Conservation (phyloP, 2,329 filamentous ascomycete species). For the Parastagonospora nodorum region DNA sequence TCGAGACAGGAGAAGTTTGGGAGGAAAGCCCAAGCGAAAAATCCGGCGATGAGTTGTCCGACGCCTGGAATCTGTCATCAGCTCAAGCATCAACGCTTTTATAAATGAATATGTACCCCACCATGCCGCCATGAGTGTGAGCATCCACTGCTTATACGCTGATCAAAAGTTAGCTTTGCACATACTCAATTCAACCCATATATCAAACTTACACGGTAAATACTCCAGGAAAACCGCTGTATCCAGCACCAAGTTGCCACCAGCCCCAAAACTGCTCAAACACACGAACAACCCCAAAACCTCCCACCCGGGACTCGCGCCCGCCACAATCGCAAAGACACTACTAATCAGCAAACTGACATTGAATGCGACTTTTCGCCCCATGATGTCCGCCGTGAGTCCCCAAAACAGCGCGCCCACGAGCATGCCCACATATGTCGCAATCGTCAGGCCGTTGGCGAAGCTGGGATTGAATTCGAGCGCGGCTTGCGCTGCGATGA, state of each 20-base stretch:
- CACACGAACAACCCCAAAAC: slow-evolving; percentile 68
- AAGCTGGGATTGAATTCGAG: slow-evolving; percentile 64
- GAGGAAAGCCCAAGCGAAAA: slow-evolving; percentile 61
- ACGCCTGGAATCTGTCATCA: slow-evolving; percentile 40
- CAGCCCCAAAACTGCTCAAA: slow-evolving; percentile 67
- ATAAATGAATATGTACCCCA: slow-evolving; percentile 47
- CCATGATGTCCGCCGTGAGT: slow-evolving; percentile 69
- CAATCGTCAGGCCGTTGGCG: slow-evolving; percentile 63
- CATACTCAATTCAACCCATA: not conserved
- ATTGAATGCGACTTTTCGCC: slow-evolving; percentile 71
- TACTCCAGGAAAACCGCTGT: slow-evolving; percentile 65
- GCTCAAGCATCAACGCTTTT: not conserved
- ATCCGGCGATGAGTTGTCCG: slow-evolving; percentile 57
- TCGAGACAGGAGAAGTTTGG: slow-evolving; percentile 56
- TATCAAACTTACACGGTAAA: slow-evolving; percentile 47
- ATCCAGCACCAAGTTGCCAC: slow-evolving; percentile 68
- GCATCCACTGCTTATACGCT: slow-evolving; percentile 65
- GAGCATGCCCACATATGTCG: slow-evolving; percentile 63
- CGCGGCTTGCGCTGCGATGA: slow-evolving; percentile 64
- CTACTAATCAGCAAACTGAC: slow-evolving; percentile 67
- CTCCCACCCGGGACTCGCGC: slow-evolving; percentile 69
- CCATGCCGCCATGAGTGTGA: slow-evolving; percentile 66
- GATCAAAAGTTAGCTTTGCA: not conserved
- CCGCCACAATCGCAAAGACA: slow-evolving; percentile 67
- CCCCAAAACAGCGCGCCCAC: slow-evolving; percentile 71